These are phyloP conservation scores for Neostapfia colusana DNA, from an alignment of 176 grass and related monocot genomes.

Conservation along the genomic window DNA sequence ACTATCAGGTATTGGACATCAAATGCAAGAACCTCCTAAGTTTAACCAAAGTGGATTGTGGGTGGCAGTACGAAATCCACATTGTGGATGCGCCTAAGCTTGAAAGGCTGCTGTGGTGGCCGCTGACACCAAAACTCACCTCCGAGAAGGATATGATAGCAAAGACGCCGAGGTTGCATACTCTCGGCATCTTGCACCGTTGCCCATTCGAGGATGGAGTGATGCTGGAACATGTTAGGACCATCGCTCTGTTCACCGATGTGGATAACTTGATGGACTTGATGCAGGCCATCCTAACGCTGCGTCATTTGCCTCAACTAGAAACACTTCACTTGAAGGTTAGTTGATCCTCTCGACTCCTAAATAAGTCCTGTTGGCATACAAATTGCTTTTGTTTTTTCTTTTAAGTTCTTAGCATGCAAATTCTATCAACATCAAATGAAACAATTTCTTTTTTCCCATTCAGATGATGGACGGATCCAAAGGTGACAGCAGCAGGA, in stretches of 20 bases:
- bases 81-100: neutral
- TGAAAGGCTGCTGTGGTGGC: neutral
- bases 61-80: rapidly evolving
- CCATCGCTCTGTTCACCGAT: neutral
- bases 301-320: neutral
- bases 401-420: neutral
- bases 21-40: neutral
- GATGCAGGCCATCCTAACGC: neutral
- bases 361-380: neutral
- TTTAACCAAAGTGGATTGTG: neutral
- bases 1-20: neutral
- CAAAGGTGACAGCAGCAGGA: neutral
- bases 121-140: neutral
- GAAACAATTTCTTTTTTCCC: neutral
- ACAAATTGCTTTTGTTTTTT: neutral
- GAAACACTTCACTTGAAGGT: conserved; percentile 6
- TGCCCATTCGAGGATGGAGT: no score
- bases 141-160: neutral
- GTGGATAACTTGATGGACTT: neutral
- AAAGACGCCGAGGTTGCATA: neutral
- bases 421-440: neutral
- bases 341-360: no score
- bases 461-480: neutral
- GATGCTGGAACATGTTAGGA: neutral
- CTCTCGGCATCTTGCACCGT: neutral